phyloP scores from a whole-genome alignment of 129 eudicot genomes.

The Lactuca sativa region DNA sequence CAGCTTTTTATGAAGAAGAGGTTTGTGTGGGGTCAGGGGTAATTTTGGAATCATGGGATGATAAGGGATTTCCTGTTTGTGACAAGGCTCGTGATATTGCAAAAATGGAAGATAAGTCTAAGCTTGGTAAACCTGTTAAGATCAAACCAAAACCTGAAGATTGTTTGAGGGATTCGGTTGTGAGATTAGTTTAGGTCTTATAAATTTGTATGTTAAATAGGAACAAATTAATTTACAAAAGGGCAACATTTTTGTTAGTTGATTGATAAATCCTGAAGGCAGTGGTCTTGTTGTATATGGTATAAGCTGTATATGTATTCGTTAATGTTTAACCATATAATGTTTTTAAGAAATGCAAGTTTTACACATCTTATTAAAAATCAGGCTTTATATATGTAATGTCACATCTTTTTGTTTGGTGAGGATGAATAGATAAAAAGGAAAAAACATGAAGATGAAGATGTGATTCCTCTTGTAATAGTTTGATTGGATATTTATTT shows the following conservation, averaged over 20 bases:
- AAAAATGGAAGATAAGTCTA: conserved; percentile 70
- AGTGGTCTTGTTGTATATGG: conserved; percentile 15
- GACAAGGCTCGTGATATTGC: conserved; percentile 79
- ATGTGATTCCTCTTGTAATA: too few relatives aligned
- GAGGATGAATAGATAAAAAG: too few relatives aligned
- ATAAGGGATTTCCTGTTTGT: conserved; percentile 78
- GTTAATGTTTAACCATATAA: neutral
- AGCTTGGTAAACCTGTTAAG: conserved; percentile 92
- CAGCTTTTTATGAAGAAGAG: conserved; percentile 68
- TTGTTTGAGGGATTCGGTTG: conserved; percentile 21
- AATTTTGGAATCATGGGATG: conserved; percentile 94
- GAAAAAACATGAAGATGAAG: too few relatives aligned
- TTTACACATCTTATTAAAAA: too few relatives aligned
- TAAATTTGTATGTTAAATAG: neutral
- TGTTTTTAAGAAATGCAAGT: neutral
- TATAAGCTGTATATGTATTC: conserved; percentile 25
- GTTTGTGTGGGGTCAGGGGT: conserved; percentile 93
- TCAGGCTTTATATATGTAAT: too few relatives aligned
- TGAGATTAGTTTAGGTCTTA: conserved; percentile 17
- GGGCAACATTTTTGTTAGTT: neutral
- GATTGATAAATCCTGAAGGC: neutral
- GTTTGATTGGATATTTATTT: too few relatives aligned
- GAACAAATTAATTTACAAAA: neutral
- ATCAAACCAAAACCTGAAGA: conserved; percentile 49
- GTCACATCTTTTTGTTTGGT: neutral